Evolutionary conservation across 148 eudicot species (phyloP), one percentile per base, ranked within the genome.

Genomic region (Silene uniflora): DNA sequence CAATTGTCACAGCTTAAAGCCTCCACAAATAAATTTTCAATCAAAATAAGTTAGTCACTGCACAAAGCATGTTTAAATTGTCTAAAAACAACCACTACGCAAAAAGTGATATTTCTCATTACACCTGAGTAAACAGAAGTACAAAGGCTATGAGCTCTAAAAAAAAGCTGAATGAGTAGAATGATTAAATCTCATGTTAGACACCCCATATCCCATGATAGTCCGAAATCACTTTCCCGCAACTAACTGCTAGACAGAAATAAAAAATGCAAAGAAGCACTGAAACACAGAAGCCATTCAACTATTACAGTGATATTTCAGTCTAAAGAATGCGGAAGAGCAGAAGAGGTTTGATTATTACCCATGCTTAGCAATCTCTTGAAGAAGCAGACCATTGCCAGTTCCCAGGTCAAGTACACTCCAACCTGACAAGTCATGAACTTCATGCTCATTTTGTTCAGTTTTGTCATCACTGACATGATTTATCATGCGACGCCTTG

Each of bases 371-470:
- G 98, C 88, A 77, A 96, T 91, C 81, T 96, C 97, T 77, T 96
- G 99, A 54, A 96, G 98, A 73, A 96, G 98, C 84, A 96, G 77
- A 79, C 99, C 99, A 64, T 96, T 96, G 77, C 99, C 99, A 72
- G 99, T 96, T 32, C 99, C 99, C 78, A 96, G 81, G 76, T 96
- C 99, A 80, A 96, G 99, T 61, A 92, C 88, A 81, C 89, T 91
- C 98, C 99, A 95, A 69, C 80, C 69, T 29, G 89, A 83, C 75
- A 96, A 77, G 69, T 84, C 86, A 32, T 83, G 81, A 74, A 79
- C 89, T 81, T 78, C 73, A 73, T 85, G 84, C 35, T 80, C 86
- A 73, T n/a, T 79, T 68, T 83, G 77, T 52, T 81, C 86, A 55
- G 74, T 71, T 75, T 83, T 88, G 42, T 75, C 82, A 62, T 69